Evolutionary conservation across 2,329 filamentous ascomycete genomes (phyloP).

Genomic region (Scytalidium sp.): DNA sequence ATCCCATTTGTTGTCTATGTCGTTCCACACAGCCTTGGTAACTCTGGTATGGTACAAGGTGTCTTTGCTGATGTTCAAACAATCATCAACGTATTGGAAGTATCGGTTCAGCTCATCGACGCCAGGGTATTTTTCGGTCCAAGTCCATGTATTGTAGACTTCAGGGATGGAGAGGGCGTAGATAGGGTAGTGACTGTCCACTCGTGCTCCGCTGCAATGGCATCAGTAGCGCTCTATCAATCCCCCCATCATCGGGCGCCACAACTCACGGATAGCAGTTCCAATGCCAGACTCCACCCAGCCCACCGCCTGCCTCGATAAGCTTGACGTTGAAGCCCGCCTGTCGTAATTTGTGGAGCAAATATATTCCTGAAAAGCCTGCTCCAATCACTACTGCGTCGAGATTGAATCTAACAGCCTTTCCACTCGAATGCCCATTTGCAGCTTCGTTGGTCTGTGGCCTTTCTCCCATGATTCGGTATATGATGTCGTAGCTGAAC

Average conservation of each 20-base stretch:
- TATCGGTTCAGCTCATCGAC: slow-evolving; percentile 52
- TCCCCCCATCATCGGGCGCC: too few species aligned
- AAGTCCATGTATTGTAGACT: slow-evolving; percentile 54
- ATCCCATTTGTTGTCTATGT: slow-evolving; percentile 7
- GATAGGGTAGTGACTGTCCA: slow-evolving; percentile 14
- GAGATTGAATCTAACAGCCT: too few species aligned
- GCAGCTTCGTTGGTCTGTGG: too few species aligned
- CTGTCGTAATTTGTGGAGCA: slow-evolving; percentile 46
- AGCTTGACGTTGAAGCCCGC: slow-evolving; percentile 8
- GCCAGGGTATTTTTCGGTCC: slow-evolving; percentile 49
- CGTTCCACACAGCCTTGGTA: slow-evolving; percentile 8
- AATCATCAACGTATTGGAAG: slow-evolving; percentile 57
- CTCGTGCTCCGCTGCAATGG: slow-evolving; percentile 19
- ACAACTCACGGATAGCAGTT: slow-evolving; percentile 19
- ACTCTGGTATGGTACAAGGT: slow-evolving; percentile 10
- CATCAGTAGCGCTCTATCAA: too few species aligned
- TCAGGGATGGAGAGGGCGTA: slow-evolving; percentile 40
- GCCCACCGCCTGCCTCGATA: slow-evolving; percentile 4
- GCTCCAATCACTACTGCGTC: too few species aligned
- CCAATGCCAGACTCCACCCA: slow-evolving; percentile 18
- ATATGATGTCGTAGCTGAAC: too few species aligned
- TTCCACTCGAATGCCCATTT: too few species aligned
- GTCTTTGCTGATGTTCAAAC: slow-evolving; percentile 49
- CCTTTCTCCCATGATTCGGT: too few species aligned
- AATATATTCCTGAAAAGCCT: too few species aligned